Evolutionary conservation across 2,329 filamentous ascomycete genomes (phyloP).

Genomic region (Ascochyta clinopodiicola): DNA sequence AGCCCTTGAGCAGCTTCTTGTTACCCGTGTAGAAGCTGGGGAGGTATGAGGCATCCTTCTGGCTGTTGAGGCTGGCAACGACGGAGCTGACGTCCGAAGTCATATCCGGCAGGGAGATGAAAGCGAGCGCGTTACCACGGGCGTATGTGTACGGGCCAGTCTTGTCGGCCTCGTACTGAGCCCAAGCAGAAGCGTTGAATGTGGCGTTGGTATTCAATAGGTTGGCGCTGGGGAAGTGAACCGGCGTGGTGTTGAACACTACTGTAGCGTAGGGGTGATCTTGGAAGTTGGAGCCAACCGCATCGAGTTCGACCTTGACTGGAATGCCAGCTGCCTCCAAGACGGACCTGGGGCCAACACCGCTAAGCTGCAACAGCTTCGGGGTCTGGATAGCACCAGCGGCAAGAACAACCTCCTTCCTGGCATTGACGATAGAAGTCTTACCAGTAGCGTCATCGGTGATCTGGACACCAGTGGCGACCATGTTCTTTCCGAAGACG

Average conservation of each 20-base stretch:
- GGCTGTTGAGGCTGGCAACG: conserved; percentile 26
- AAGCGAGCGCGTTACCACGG: conserved; percentile 34
- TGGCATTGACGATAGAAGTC: conserved; percentile 27
- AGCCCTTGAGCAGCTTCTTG: conserved; percentile 30
- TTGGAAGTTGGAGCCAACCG: conserved; percentile 46
- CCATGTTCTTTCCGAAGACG: conserved; percentile 26
- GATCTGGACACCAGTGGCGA: conserved; percentile 29
- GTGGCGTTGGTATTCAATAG: conserved; percentile 37
- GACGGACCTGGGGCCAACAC: conserved; percentile 39
- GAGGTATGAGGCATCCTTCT: conserved; percentile 31
- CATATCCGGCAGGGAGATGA: conserved; percentile 36
- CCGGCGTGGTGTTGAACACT: conserved; percentile 30
- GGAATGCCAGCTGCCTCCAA: conserved; percentile 38
- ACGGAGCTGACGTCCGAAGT: conserved; percentile 20
- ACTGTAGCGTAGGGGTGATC: conserved; percentile 36
- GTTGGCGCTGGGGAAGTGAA: conserved; percentile 33
- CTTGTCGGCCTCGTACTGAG: conserved; percentile 39
- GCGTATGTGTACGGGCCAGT: conserved; percentile 41
- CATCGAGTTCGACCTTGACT: conserved; percentile 36
- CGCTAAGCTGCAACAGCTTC: conserved; percentile 55
- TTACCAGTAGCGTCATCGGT: conserved; percentile 24
- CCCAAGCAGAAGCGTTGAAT: conserved; percentile 41
- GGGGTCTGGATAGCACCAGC: conserved; percentile 64
- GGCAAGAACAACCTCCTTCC: conserved; percentile 64
- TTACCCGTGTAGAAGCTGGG: conserved; percentile 32